Base-by-base conservation (phyloP, 768 basidiomycete genomes). In the Mycena vulgaris region DNA sequence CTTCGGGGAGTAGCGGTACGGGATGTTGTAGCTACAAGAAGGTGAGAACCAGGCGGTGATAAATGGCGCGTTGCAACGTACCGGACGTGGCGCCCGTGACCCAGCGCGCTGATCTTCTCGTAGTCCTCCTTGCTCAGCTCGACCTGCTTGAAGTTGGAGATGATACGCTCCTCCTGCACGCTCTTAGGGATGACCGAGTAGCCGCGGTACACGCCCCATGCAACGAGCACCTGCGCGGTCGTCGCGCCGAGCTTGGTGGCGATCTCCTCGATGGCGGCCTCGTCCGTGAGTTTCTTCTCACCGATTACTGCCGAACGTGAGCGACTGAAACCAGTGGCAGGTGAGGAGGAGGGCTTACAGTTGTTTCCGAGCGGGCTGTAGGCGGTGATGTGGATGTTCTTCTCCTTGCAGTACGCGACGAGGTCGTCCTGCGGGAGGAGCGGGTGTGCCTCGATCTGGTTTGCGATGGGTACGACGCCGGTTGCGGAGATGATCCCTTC, bases 401-500 rank as follows among this genome's bases (percentile, higher is more conserved):
- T 88, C 69, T 86, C 81, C 75, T 90, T 88, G 83, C 90, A 91
- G 82, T 88, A 95, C 42, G 83, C 86, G 60, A 91, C 85, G 61
- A 95, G 88, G 17, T 93, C 90, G 57, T 91, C 88, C 76, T 96
- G 94, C 13, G 88, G 92, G 66, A 94, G 87, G 59, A 90, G 86
- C 17, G 95, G 94, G 85, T 96, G 95, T 25, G 90, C 89, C 79
- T 95, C 94, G 72, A 96, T 83, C 82, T 97, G 95, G 82, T 96
- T 95, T 31, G 83, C 90, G 25, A 84, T 90, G 30, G 95, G 95
- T 63, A 89, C 87, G 61, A 93, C 90, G 14, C 90, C 91, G 30
- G 93, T 93, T 5, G 89, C 90, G 27, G 86, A 79, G 68, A 89
- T 89, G 75, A 96, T 86, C 14, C 85, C 91, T 77, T 93, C 81